phyloP scores from a whole-genome alignment of 78 protist genomes.

The Pigoraptor vietnamica region DNA sequence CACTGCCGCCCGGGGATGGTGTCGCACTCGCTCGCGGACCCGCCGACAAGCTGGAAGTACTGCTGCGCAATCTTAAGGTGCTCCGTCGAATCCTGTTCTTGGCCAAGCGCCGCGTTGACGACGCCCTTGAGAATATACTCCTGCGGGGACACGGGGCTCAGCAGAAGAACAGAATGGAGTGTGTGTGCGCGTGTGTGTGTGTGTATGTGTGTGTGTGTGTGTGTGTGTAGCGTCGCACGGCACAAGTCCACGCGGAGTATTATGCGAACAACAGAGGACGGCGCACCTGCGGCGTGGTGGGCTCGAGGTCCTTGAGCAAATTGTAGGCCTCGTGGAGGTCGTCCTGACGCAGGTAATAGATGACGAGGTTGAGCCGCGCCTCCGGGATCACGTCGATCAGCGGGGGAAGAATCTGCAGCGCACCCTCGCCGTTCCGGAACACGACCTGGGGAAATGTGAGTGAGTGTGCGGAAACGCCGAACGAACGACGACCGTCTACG shows the following conservation, averaged over 20 bases:
- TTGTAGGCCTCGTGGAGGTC: constrained; percentile 67
- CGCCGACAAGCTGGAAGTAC: constrained; percentile 72
- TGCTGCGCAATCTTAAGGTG: constrained; percentile 64
- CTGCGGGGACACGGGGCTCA: not conserved
- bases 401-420: constrained; percentile 74
- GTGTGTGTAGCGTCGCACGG: too few species aligned
- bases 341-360: constrained; percentile 58
- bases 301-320: constrained; percentile 71
- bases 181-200: too few species aligned
- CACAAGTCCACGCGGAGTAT: not conserved
- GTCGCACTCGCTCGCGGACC: constrained; percentile 71
- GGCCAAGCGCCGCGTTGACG: constrained; percentile 56
- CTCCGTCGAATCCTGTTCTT: constrained; percentile 31
- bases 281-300: constrained; percentile 46
- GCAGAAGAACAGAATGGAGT: too few species aligned
- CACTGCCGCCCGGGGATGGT: constrained; percentile 87
- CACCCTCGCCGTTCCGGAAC: constrained; percentile 72
- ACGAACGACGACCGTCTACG: too few species aligned
- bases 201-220: too few species aligned
- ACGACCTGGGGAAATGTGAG: too few species aligned
- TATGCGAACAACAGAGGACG: not conserved
- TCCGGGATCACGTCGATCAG: constrained; percentile 70
- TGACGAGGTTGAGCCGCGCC: constrained; percentile 76
- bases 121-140: constrained; percentile 83
- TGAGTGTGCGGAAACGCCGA: too few species aligned